Evolutionary conservation across 1,284 basidiomycete genomes (phyloP), one percentile per base, ranked within the genome.

Genomic region (Microbotryum violaceum): DNA sequence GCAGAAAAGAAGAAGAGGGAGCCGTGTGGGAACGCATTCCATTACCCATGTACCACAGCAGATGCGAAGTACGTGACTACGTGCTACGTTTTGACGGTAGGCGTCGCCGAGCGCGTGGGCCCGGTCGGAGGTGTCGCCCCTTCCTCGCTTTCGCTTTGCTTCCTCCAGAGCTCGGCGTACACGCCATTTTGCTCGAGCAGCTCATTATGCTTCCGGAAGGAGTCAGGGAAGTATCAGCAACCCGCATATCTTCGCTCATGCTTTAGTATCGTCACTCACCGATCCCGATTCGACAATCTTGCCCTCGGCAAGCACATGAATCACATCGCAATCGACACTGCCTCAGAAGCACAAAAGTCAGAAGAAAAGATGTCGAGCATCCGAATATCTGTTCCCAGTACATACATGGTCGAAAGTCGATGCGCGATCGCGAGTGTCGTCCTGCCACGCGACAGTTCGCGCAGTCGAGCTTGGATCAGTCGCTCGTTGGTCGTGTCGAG

Each of bases 401-500:
- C 37, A 42, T 18, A 42, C 37, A 86, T 76, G 72, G 89, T 88
- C 68, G 86, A 86, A 64, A 87, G 77, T 49, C 88, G 81, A 73
- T 87, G 86, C 20, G 89, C 87, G 75, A 90, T 86, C 55, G 87
- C 87, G 66, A 93, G 73, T 42, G 84, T 85, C 21, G 86, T 85
- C 63, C 87, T 81, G 56, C 84, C 86, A 51, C 67, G 55, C 61
- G 82, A 83, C 33, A 86, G 81, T 70, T 85, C 85, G 70, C 85
- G 85, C 54, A 90, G 78, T 12, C 87, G 86, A 68, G 85, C 86
- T 74, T 92, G 90, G 64, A 93, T 88, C 70, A 88, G 83, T 63
- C 86, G 85, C 74, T 91, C 88, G 2, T 88, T 90, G 8, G 84
- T 84, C 5, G 88, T 89, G 74, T 91, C 88, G 65, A 91, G 75